Percentiles rank a stretch among this genome's conserved stretches.
These are phyloP conservation scores for Mastigamoeba balamuthi DNA, from an alignment of 78 protist genomes.

Conservation along the genomic window DNA sequence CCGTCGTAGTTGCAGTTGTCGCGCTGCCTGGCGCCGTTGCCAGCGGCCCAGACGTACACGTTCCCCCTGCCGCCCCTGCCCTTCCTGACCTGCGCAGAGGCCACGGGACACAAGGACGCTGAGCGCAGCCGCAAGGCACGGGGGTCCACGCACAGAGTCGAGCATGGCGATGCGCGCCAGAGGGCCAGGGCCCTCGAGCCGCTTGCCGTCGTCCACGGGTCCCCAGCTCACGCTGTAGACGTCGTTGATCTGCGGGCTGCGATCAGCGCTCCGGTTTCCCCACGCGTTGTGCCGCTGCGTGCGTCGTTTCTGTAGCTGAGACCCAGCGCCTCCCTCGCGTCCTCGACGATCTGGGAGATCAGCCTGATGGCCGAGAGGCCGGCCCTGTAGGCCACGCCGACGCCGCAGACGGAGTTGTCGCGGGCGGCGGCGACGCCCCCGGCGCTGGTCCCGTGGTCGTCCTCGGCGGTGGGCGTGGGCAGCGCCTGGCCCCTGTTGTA, in stretches of 20 bases:
- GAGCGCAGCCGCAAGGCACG: too few relatives aligned
- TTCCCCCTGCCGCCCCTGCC: constrained; percentile 5
- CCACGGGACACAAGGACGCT: background rate
- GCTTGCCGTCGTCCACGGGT: constrained; percentile 1
- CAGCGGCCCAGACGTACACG: constrained; percentile 15
- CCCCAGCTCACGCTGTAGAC: constrained; percentile 20
- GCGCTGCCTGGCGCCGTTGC: background rate
- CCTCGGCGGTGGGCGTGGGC: background rate
- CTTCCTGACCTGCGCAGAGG: background rate
- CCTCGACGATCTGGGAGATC: too few relatives aligned
- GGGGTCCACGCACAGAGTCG: background rate
- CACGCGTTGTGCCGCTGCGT: background rate
- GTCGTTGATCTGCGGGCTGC: background rate
- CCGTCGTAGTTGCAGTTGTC: constrained; percentile 31
- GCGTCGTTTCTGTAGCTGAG: background rate
- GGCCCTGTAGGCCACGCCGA: constrained; percentile 6
- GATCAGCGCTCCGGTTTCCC: constrained; percentile 1
- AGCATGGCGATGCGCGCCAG: background rate
- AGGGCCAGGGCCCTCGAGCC: constrained; percentile 1
- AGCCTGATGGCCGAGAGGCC: background rate
- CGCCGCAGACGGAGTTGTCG: constrained; percentile 1
- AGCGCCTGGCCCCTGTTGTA: background rate
- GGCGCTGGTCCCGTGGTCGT: constrained; percentile 3
- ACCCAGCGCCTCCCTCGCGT: too few relatives aligned
- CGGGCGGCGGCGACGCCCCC: constrained; percentile 3